Evolutionary conservation across 305 asterid species (phyloP).

Genomic region (Fraxinus paxiana): DNA sequence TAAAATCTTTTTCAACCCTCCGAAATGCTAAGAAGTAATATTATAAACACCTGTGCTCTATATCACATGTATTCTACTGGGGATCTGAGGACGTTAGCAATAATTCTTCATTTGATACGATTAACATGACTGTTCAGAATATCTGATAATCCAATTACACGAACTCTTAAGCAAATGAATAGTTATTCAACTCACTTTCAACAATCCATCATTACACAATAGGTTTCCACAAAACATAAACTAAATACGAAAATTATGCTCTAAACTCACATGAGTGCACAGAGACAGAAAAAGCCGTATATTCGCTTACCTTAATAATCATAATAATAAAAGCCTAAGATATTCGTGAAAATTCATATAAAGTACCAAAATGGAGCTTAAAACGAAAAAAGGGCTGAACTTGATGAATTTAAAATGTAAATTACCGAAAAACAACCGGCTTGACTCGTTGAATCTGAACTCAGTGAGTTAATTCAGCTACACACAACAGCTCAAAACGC

Average conservation of each 20-base stretch:
- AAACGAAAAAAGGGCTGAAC: not conserved
- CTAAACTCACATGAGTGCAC: not conserved
- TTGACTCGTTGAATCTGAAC: constrained; percentile 2
- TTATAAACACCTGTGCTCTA: not conserved
- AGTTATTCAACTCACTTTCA: not conserved
- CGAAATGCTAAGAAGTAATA: not conserved
- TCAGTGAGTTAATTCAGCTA: constrained; percentile 1
- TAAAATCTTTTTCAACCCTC: not conserved
- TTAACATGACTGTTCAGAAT: not conserved
- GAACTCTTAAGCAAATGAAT: not conserved
- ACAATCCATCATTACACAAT: not conserved
- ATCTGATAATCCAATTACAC: not conserved
- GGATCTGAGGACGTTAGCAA: not conserved
- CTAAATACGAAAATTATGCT: not conserved
- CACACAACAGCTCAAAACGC: not conserved
- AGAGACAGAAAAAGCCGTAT: not conserved
- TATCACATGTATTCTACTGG: not conserved
- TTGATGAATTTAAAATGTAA: not conserved
- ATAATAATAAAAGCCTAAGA: not conserved
- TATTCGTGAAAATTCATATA: not conserved
- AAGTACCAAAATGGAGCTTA: not conserved
- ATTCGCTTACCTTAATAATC: not conserved
- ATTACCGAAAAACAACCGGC: constrained; percentile 11
- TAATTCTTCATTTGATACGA: not conserved
- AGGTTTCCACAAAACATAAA: not conserved